phyloP scores from a whole-genome alignment of 148 eudicot species.

The Tetragonia tetragonoides region DNA sequence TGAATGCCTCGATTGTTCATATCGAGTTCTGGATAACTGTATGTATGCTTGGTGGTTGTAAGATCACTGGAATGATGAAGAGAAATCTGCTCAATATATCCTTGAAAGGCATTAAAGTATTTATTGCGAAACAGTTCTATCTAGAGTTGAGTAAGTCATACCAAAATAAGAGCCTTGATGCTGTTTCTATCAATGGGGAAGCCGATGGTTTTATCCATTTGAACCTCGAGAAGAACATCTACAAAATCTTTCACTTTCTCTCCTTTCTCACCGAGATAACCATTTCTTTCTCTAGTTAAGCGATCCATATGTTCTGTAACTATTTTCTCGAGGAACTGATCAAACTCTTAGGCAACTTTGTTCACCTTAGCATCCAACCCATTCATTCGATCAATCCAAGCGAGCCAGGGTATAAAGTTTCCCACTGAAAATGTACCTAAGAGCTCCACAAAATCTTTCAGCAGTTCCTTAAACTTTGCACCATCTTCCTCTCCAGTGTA shows the following conservation, averaged over 20 bases:
- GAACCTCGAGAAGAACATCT: constrained; percentile 49
- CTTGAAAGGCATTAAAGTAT: not conserved
- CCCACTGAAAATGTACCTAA: constrained; percentile 39
- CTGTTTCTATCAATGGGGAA: constrained; percentile 36
- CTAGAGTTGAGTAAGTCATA: constrained; percentile 21
- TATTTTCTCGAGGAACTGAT: constrained; percentile 49
- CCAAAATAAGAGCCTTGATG: constrained; percentile 56
- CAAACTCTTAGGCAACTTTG: constrained; percentile 43
- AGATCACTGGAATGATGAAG: not conserved
- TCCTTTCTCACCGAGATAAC: not conserved
- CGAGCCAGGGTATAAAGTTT: constrained; percentile 51
- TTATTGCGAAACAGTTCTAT: not conserved
- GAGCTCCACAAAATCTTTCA: constrained; percentile 36
- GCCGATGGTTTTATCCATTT: constrained; percentile 32
- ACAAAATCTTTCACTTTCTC: constrained; percentile 47
- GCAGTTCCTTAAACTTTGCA: constrained; percentile 29
- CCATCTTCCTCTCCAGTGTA: constrained; percentile 48
- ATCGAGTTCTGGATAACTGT: not conserved
- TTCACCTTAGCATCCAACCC: constrained; percentile 51
- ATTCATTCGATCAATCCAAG: constrained; percentile 51
- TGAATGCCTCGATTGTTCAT: not conserved
- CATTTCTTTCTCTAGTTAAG: not conserved
- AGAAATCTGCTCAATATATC: not conserved
- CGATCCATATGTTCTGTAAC: constrained; percentile 32
- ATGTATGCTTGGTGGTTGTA: not conserved